Base-by-base conservation (phyloP, 2,329 filamentous ascomycete genomes). In the Penicillium sp. region DNA sequence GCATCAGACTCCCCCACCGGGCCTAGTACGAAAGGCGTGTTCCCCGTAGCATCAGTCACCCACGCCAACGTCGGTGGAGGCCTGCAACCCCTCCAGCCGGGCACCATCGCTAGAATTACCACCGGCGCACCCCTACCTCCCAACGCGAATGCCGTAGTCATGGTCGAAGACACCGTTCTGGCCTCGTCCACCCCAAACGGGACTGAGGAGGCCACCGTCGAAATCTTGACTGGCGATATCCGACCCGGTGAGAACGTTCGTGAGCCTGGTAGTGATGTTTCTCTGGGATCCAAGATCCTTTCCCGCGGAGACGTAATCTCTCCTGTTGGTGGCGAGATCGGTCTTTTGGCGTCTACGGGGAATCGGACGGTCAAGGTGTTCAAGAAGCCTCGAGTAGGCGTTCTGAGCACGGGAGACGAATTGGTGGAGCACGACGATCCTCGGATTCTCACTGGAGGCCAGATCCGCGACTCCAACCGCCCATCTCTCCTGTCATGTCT, bases 321-420 rank as follows among this genome's bases (percentile, higher is more conserved):
- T 6, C 88, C 91, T 0, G 86, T 93, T 0, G 95, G 95, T 17
- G 95, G 95, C 53, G 95, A 99, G 72, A 89, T 99, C 28, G 95
- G 95, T 0, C 82, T 98, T 0, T 84, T 99, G 1, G 92, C 93
- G 1, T 92, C 93, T 0, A 91, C 95, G 0, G 95, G 95, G 6
- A 88, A 89, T 1, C 80, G 81, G 10, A 83, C 89, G 54, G 90
- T 96, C 4, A 83, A 84, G 15, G 85, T 94, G 7, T 97, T 90
- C 78, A 86, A 84, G 53, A 88, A 88, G 58, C 94, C 95, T 0
- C 80, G 91, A 9, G 83, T 99, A 8, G 95, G 93, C 5, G 88
- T 99, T 1, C 79, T 99, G 19, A 97, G 93, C 56, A 99, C 95
- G 0, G 95, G 95, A 24, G 94, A 99, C 73, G 95, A 99, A 77